Evolutionary conservation across 306 rosid species (phyloP), one percentile per base, ranked within the genome.

Genomic region (Alnus rubra): DNA sequence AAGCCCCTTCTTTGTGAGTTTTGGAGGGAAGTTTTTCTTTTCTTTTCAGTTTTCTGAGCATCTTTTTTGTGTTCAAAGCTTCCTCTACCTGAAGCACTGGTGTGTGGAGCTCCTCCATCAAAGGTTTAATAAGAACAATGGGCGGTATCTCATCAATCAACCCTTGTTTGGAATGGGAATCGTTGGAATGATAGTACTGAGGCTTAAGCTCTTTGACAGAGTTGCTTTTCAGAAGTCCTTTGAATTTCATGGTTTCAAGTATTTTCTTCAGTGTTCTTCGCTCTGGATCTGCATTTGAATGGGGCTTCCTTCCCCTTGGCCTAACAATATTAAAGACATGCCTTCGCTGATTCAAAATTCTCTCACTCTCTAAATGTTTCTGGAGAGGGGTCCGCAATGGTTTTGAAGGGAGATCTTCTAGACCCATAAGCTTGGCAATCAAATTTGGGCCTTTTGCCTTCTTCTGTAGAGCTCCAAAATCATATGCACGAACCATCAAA

Each of bases 391-490:
- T 44, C 72, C 80, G 87, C 65, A 82, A 71, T 82, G 89, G 63
- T 69, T 83, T 86, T 65, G 83, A 67, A 9, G 97, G 82, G 58
- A 72, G 79, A 71, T 86, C 91, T 88, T 90, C 97, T 31, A 96
- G 75, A 60, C 98, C 98, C 99, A 96, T 93, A 69, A 96, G 87
- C 93, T 84, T 96, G 69, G 98, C 97, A 74, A 93, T 89, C 80
- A 96, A 79, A 79, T 82, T 91, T 31, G 88, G 79, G 31, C 92
- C 86, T 81, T 84, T 86, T 53, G 79, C 82, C 79, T 72, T 84
- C 60, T 60, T 73, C 82, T 76, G 86, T 2, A 83, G 56, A 85
- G 78, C 70, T 52, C 77, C 82, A 77, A 70, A 70, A 74, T 53
- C 84, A 44, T 79, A 78, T 52, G 84, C 79, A 75, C 73, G 82